Percentiles rank a stretch among this genome's conserved stretches.
Conservation (phyloP, 768 basidiomycete species). For the Ramaria sp. region DNA sequence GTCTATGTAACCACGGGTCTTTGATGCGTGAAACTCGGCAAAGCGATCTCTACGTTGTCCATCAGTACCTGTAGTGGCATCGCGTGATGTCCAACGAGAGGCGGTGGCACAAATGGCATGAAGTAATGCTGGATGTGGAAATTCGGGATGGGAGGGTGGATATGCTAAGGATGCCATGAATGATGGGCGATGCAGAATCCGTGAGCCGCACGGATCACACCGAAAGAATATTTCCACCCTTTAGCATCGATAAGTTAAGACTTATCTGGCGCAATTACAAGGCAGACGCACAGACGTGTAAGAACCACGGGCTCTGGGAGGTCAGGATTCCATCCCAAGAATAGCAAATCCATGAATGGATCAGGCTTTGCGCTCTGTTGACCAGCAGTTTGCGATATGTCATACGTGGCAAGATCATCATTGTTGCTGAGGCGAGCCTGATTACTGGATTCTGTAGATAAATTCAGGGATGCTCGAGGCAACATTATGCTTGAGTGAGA, state of each 20-base stretch:
- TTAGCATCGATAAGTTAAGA: slow-evolving; percentile 9
- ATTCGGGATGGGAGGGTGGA: slow-evolving; percentile 69
- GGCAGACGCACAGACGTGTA: slow-evolving; percentile 58
- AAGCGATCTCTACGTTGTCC: slow-evolving; percentile 75
- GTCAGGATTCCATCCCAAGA: slow-evolving; percentile 79
- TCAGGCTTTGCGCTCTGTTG: slow-evolving; percentile 7
- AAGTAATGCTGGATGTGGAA: slow-evolving; percentile 82
- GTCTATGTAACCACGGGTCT: slow-evolving; percentile 82
- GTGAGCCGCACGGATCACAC: slow-evolving; percentile 78
- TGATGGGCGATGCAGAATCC: slow-evolving; percentile 71
- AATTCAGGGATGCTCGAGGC: slow-evolving; percentile 18
- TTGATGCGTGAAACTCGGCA: slow-evolving; percentile 78
- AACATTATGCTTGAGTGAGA: slow-evolving; percentile 15
- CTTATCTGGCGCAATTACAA: background rate
- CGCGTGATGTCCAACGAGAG: slow-evolving; percentile 72
- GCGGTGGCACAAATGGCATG: slow-evolving; percentile 87
- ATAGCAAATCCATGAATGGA: slow-evolving; percentile 43
- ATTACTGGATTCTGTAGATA: slow-evolving; percentile 13
- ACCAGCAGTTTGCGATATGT: slow-evolving; percentile 34
- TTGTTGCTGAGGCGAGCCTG: background rate
- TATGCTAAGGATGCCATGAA: slow-evolving; percentile 73
- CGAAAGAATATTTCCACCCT: slow-evolving; percentile 85
- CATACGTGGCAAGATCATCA: background rate
- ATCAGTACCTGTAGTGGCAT: slow-evolving; percentile 49
- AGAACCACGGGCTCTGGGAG: slow-evolving; percentile 65